Base-by-base conservation (phyloP, 441 rosid genomes). In the Erodium texanum region DNA sequence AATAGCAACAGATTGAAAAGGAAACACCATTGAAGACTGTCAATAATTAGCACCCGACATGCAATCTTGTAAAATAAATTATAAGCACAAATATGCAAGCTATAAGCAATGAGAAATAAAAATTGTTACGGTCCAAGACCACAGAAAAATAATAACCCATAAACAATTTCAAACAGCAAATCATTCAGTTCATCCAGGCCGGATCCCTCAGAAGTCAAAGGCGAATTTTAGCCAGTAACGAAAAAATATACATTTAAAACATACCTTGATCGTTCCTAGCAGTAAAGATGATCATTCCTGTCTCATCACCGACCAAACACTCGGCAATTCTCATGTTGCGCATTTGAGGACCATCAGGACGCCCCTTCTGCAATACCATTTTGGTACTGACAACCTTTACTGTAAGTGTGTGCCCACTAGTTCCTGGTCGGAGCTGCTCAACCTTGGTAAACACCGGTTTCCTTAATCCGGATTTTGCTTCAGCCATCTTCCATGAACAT, bases 341-440 rank as follows among this genome's bases (percentile, higher is more conserved):
- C 43, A 64, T 45, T 54, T 73, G 76, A 10, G 65, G 61, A 36
- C 68, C 71, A 32, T 63, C 76, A 16, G 71, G 58, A n/a, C 72
- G 76, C n/a, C 76, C 76, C 50, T 73, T 73, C 65, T 73, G 71
- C 67, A 73, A 56, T n/a, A 73, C 76, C 64, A 64, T 68, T 15
- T 73, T 68, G 1, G 72, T 52, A 23, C 65, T 73, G 22, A 73
- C 71, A 4, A 73, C 76, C 68, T 73, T 73, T 36, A 68, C 71
- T 0, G 72, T 73, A n/a, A 73, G 76, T 29, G 72, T 73, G 71
- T 73, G 76, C 1, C 76, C 76, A 24, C 59, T 56, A 24, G 76
- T 73, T n/a, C 76, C 76, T 16, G 76, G 76, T 1, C 76, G 68
- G 64, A 73, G 67, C 76, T 73, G 76, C 56, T 73, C 76, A 10